Conservation (phyloP, 1,284 basidiomycete species). For the Rhizoctonia solani region DNA sequence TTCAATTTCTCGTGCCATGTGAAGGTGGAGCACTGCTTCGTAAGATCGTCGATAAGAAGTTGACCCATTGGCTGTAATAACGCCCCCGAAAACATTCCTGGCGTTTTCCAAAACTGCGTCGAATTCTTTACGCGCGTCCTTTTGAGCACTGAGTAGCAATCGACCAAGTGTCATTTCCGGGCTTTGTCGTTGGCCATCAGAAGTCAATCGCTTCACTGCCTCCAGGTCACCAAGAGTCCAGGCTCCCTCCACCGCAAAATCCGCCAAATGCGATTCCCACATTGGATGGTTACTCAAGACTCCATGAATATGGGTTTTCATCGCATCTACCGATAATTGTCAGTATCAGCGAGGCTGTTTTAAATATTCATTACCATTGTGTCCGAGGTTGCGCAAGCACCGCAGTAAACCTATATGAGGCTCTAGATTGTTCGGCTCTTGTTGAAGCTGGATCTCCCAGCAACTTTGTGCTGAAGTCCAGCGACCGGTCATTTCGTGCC, state of each 20-base stretch:
- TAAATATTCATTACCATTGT: slow-evolving; percentile 74
- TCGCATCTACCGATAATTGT: slow-evolving; percentile 66
- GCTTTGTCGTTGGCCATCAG: slow-evolving; percentile 54
- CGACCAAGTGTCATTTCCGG: slow-evolving; percentile 80
- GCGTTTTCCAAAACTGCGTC: slow-evolving; percentile 63
- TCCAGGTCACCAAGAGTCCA: slow-evolving; percentile 97
- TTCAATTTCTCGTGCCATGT: slow-evolving; percentile 87
- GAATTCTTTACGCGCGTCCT: slow-evolving; percentile 55
- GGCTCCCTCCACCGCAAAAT: slow-evolving; percentile 91
- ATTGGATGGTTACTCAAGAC: slow-evolving; percentile 84
- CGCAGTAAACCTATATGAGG: slow-evolving; percentile 89
- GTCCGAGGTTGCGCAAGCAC: slow-evolving; percentile 92
- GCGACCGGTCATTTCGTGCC: slow-evolving; percentile 95
- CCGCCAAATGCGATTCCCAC: slow-evolving; percentile 79
- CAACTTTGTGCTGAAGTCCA: slow-evolving; percentile 99
- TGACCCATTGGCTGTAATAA: slow-evolving; percentile 78
- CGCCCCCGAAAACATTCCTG: slow-evolving; percentile 76
- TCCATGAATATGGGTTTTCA: slow-evolving; percentile 94
- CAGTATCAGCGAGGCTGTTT: neutral
- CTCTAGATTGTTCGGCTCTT: slow-evolving; percentile 84
- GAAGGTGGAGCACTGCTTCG: slow-evolving; percentile 84
- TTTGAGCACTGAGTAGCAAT: slow-evolving; percentile 79
- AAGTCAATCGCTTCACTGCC: slow-evolving; percentile 67
- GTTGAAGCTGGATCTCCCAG: slow-evolving; percentile 97
- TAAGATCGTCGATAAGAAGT: slow-evolving; percentile 86